Base-by-base conservation (phyloP, 805 yeast genomes). In the Naumovozyma castellii region DNA sequence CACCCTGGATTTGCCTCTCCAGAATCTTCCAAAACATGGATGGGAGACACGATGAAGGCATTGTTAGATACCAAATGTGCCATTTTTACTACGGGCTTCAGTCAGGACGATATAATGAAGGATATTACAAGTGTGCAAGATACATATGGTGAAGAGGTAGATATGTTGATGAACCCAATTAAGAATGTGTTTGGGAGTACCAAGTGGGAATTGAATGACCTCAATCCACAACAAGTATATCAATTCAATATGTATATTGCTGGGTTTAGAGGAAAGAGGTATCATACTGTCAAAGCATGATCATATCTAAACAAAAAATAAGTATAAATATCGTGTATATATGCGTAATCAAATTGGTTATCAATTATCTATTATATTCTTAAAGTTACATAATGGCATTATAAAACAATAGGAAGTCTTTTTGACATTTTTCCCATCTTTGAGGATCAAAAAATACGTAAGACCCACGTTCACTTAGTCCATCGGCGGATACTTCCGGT, bases 241-340 rank as follows among this genome's bases (percentile, higher is more conserved):
- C 95, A 85, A 67, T 84, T 84, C 59, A 92, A 92, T 68, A 87
- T 84, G 70, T 78, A 79, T 57, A 65, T 92, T 42, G 88, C 86
- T 64, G 98, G 90, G 12, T 75, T 92, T 64, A 79, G 98, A 68
- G 98, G 98, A 51, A 92, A 92, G 73, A 77, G 98, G 61, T 92
- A 92, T 66, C 97, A 88, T 56, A 95, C 96, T 33, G 72, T 84
- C 49, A 55, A 63, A 41, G 43, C 43, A 22, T 50, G 39, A 41
- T 38, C 22, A 31, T 37, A 2, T 6, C 27, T n/a, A n/a, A n/a
- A n/a, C n/a, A n/a, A n/a, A n/a, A n/a, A n/a, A n/a, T n/a, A n/a
- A n/a, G n/a, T n/a, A n/a, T n/a, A n/a, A n/a, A n/a, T n/a, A n/a
- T n/a, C n/a, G n/a, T n/a, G n/a, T n/a, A n/a, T n/a, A n/a, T n/a